Base-by-base conservation (phyloP, 345 rosid genomes). In the Barbarea vulgaris region DNA sequence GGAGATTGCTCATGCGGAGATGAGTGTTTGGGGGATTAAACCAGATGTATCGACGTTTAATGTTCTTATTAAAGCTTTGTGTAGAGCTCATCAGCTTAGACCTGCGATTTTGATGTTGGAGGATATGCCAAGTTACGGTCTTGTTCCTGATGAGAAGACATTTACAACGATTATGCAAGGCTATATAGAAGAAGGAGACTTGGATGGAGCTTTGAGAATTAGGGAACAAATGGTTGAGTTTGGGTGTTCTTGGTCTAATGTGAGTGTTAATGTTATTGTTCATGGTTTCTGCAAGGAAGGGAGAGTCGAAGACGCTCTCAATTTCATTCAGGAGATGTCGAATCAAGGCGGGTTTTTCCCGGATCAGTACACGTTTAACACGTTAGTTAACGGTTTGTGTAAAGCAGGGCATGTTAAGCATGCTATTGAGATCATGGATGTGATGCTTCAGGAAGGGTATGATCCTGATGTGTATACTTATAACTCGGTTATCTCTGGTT, bases 161-260 rank as follows among this genome's bases (percentile, higher is more conserved):
- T 91, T 86, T 78, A 91, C 93, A 2, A 94, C 96, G 1, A 69
- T 94, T 59, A 94, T 94, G 91, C 92, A 91, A 64, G 98, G 97
- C 19, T 88, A 77, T 73, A 86, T 91, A 11, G 93, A 88, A 75
- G 95, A 90, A 73, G 97, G 97, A 1, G 83, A 91, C 67, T 70
- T 91, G 73, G 85, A 84, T 72, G 91, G 91, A 46, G 98, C 98
- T 1, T 67, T 90, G 75, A 86, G 93, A 67, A 74, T 91, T 34
- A 85, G 77, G 71, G 93, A 81, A 56, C 87, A 83, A 7, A 87
- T 91, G 97, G 80, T 53, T 72, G 88, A 58, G 24, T 72, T 70
- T 33, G 88, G 95, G 14, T 84, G 89, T 81, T 55, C 50, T 11
- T 82, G 75, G 69, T 87, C 86, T 28, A 79, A 83, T 69, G 91